Evolutionary conservation across 2,329 filamentous ascomycete species (phyloP).

Genomic region (Bisporella sp.): DNA sequence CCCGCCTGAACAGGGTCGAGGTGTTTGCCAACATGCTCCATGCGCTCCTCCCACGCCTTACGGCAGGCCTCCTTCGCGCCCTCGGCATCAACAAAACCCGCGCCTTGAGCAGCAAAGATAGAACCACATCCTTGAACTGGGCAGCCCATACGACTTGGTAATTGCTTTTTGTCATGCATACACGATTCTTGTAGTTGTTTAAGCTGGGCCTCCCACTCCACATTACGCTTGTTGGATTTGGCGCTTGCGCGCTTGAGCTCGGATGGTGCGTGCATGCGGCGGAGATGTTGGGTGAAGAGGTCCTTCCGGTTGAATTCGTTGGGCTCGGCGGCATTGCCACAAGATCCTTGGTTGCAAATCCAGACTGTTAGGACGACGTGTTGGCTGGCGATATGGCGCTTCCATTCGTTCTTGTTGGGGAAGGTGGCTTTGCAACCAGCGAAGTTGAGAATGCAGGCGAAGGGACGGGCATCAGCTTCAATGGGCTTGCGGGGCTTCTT

Average conservation of each 20-base stretch:
- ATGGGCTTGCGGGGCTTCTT: neutral
- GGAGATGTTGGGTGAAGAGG: conserved; percentile 80
- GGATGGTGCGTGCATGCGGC: conserved; percentile 70
- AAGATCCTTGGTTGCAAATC: conserved; percentile 49
- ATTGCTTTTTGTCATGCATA: conserved; percentile 48
- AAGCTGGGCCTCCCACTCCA: conserved; percentile 46
- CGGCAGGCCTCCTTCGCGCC: conserved; percentile 43
- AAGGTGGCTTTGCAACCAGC: conserved; percentile 73
- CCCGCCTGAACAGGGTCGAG: conserved; percentile 44
- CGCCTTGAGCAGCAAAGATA: conserved; percentile 37
- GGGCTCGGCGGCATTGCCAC: conserved; percentile 17
- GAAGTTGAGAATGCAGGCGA: conserved; percentile 70
- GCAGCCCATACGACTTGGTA: conserved; percentile 56
- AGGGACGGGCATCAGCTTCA: conserved; percentile 47
- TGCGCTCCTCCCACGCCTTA: conserved; percentile 63
- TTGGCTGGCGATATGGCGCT: conserved; percentile 75
- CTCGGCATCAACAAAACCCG: conserved; percentile 12
- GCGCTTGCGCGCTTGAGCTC: conserved; percentile 27
- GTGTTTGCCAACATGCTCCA: conserved; percentile 84
- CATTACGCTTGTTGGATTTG: conserved; percentile 27
- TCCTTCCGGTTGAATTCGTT: conserved; percentile 78
- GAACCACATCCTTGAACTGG: conserved; percentile 52
- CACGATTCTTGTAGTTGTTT: conserved; percentile 51
- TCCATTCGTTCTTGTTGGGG: conserved; percentile 88
- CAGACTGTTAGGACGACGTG: conserved; percentile 71